Evolutionary conservation across 495 filamentous ascomycete genomes (phyloP), one percentile per base, ranked within the genome.

Genomic region (Neurospora sp.): DNA sequence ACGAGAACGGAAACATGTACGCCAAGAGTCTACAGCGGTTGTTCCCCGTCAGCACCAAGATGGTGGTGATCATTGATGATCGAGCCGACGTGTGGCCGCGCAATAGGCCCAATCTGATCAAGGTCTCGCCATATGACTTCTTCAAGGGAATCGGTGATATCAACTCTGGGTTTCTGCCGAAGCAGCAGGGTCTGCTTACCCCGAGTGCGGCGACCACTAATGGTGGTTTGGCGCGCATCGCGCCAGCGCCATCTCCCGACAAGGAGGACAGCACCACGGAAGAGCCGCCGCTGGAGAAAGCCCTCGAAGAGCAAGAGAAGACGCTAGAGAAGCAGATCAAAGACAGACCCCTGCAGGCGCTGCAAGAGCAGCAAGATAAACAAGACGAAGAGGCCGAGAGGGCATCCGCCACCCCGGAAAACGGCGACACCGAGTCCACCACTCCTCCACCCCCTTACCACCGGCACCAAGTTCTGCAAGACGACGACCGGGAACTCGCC

Each of bases 21-120:
- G 89, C 91, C 53, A 99, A 99, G 84, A 95, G 88, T 72, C 86
- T 99, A 8, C 91, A 97, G 78, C 89, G 96, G 17, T 81, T 99
- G 41, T 99, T 99, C 80, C 96, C 96, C 17, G 92, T 96, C 59
- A 96, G 97, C 82, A 98, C 94, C 10, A 95, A 97, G 82, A 99
- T 99, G 96, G 96, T 97, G 22, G 94, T 97, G 38, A 97, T 99
- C 77, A 99, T 99, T 73, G 96, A 99, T 80, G 96, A 99, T 78
- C 88, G 96, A 75, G 93, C 93, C 40, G 96, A 99, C 79, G 94
- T 99, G n/a, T 99, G 96, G 96, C 87, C 87, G n/a, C 89, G 91
- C 68, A 98, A 96, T 88, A 91, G 91, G 76, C 87, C 91, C 12
- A 98, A 99, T 76, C 86, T 99, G 31, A 93, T 99, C 83, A 97